Evolutionary conservation across 176 grass and related monocot genomes (phyloP).

Genomic region (Zoysia pacifica): DNA sequence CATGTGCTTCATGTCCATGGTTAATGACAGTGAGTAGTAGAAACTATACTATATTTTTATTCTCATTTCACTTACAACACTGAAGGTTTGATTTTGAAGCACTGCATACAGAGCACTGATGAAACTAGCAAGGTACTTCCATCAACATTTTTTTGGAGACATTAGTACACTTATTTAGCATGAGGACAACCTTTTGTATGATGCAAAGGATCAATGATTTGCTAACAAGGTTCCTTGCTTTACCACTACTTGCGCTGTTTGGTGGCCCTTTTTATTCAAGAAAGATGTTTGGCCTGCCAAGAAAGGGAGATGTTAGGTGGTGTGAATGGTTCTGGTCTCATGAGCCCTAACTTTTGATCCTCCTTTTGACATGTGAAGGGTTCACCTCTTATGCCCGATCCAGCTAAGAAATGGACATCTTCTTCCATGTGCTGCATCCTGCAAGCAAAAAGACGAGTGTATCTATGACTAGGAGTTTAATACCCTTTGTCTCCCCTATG

Average conservation of each 20-base stretch:
- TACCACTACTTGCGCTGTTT: slow-evolving; percentile 38
- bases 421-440: slow-evolving; percentile 35
- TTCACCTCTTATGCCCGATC: slow-evolving; percentile 25
- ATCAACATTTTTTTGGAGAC: background rate
- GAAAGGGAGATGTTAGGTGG: slow-evolving; percentile 41
- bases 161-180: slow-evolving; percentile 34
- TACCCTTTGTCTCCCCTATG: too few relatives aligned
- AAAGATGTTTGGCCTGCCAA: slow-evolving; percentile 36
- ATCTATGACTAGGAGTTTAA: too few relatives aligned
- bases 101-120: slow-evolving; percentile 27
- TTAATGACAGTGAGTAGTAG: background rate
- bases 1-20: slow-evolving; percentile 26
- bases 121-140: background rate
- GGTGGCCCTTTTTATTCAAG: slow-evolving; percentile 33
- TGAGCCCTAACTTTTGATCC: slow-evolving; percentile 24
- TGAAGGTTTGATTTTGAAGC: background rate
- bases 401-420: slow-evolving; percentile 30
- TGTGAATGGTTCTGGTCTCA: slow-evolving; percentile 38
- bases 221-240: slow-evolving; percentile 41
- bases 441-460: background rate
- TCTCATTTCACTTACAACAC: background rate
- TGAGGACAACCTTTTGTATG: slow-evolving; percentile 21
- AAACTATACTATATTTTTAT: background rate
- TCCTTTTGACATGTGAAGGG: slow-evolving; percentile 28
- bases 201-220: slow-evolving; percentile 39